Conservation (phyloP, 306 rosid species). For the Malus asiatica region DNA sequence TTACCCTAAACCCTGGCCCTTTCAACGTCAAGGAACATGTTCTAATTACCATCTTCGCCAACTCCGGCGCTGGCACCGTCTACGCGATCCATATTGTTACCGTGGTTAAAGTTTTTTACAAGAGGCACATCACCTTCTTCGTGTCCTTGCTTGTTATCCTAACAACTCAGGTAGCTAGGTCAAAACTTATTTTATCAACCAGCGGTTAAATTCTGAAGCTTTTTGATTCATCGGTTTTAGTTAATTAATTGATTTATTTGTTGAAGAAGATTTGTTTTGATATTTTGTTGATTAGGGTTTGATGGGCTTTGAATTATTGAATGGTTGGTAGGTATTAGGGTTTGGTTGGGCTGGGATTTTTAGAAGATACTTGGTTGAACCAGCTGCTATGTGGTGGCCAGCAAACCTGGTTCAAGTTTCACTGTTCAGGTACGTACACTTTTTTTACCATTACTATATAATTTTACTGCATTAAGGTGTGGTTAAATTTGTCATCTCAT, state of each 20-base stretch:
- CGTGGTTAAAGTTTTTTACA: slow-evolving; percentile 63
- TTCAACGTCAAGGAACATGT: slow-evolving; percentile 93
- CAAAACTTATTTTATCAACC: not conserved
- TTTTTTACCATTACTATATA: not conserved
- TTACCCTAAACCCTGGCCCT: slow-evolving; percentile 76
- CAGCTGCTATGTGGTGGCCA: slow-evolving; percentile 99
- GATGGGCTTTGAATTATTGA: slow-evolving; percentile 23
- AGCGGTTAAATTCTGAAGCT: not conserved
- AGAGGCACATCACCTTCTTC: slow-evolving; percentile 44
- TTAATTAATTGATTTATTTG: not conserved
- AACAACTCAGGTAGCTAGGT: slow-evolving; percentile 82
- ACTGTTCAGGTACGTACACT: slow-evolving; percentile 56
- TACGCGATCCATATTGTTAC: slow-evolving; percentile 87
- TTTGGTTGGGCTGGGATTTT: slow-evolving; percentile 98
- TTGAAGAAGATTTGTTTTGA: not conserved
- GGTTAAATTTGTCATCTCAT: not conserved
- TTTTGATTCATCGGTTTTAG: not conserved
- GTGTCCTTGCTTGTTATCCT: slow-evolving; percentile 65
- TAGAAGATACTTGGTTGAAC: slow-evolving; percentile 76
- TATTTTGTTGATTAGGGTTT: not conserved
- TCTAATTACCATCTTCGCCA: slow-evolving; percentile 85
- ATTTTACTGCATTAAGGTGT: not conserved
- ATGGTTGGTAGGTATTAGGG: slow-evolving; percentile 72
- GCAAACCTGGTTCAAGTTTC: slow-evolving; percentile 93
- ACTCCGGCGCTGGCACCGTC: slow-evolving; percentile 89